These are phyloP conservation scores for Sordaria brevicollis DNA, from an alignment of 495 filamentous ascomycete genomes.

Conservation along the genomic window DNA sequence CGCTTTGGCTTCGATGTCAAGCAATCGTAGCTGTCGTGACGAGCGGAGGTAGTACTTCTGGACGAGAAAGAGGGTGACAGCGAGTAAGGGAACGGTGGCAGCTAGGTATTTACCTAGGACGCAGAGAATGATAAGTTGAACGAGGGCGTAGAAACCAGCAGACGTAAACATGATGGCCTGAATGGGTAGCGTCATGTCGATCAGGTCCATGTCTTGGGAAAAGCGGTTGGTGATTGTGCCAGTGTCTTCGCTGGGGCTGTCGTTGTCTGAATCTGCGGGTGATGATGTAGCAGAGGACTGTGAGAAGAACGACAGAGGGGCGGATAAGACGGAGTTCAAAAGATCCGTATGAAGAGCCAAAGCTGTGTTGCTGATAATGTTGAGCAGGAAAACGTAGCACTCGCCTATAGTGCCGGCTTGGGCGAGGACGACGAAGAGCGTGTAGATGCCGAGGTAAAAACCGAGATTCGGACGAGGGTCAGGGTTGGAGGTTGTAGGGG, in stretches of 20 bases:
- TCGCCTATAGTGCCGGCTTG: neutral
- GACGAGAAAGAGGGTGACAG: constrained; percentile 31
- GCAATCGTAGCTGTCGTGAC: constrained; percentile 45
- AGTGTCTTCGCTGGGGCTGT: constrained; percentile 7
- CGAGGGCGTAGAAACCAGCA: constrained; percentile 1
- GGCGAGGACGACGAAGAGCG: constrained; percentile 31
- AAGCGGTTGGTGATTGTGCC: constrained; percentile 24
- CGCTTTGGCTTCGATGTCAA: constrained; percentile 39
- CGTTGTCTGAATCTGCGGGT: neutral
- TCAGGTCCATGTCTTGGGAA: constrained; percentile 26
- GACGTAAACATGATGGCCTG: constrained; percentile 9
- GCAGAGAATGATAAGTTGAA: constrained; percentile 22
- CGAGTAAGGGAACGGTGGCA: constrained; percentile 17
- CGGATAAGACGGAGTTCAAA: neutral
- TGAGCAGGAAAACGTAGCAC: neutral
- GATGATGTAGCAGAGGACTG: neutral
- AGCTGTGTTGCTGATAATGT: constrained; percentile 5
- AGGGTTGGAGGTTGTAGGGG: neutral
- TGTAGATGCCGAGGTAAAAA: constrained; percentile 48
- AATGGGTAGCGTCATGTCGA: constrained; percentile 16
- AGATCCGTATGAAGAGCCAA: constrained; percentile 4
- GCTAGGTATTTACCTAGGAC: constrained; percentile 17
- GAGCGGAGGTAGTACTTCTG: constrained; percentile 48
- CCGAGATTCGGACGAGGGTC: constrained; percentile 35
- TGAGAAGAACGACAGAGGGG: neutral